Base-by-base conservation (phyloP, 257 asterid genomes). In the Avicennia marina region DNA sequence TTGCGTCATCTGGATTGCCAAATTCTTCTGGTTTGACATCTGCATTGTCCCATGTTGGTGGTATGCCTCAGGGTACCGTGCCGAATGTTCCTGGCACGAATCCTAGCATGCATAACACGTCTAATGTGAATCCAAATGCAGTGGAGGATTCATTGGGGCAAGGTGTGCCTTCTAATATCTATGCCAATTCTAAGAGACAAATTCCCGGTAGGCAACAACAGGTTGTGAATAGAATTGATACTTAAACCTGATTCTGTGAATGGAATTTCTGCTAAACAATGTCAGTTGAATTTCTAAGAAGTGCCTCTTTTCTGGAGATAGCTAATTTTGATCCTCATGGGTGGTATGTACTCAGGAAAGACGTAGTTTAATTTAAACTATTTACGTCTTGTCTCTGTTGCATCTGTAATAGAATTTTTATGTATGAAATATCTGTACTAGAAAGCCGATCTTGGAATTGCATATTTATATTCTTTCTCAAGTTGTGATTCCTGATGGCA, bases 171-270 rank as follows among this genome's bases (percentile, higher is more conserved):
- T 67, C 88, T 49, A 90, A 82, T 66, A 79, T 80, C 64, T 86
- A 79, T 67, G 73, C 90, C 56, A 91, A 72, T 75, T 66, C 95
- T 51, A 95, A 85, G 71, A 80, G 96, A 70, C 93, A 84, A 78
- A 71, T 77, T 68, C 80, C 60, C 22, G 90, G 83, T 62, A 81
- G 89, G 80, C 98, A 81, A 67, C 95, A 78, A 62, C 91, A 77
- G 66, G 85, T 46, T 65, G 82, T 53, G 33, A 60, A 75, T 22
- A 38, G 29, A 48, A 4, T 38, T 39, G n/a, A 15, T 49, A 6
- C 12, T 6, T n/a, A 18, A 33, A 56, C 45, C 50, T 55, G 42
- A 22, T 32, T 25, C 33, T 29, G 3, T 29, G 33, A 3, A 29
- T 29, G 7, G 3, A 29, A 3, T 29, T 29, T 29, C 33, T 3